A percentile compares a stretch with the other conserved stretches of the same genome.
phyloP scores from a whole-genome alignment of 1,284 basidiomycete species.

The Rugosomyces carneus region DNA sequence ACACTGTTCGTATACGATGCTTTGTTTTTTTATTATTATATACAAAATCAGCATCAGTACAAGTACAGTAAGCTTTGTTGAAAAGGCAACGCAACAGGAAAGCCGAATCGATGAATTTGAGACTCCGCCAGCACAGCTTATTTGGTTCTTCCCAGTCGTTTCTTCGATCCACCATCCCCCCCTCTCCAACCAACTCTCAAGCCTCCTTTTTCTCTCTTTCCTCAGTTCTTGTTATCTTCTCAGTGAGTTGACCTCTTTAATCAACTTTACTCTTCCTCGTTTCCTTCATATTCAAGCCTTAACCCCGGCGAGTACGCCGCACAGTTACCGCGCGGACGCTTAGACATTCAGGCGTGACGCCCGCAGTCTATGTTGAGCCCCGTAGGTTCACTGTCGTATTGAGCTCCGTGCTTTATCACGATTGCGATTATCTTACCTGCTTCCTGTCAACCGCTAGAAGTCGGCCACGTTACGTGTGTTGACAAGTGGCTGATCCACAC shows the following conservation, averaged over 20 bases:
- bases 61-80: too few relatives aligned
- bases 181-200: conserved; percentile 9
- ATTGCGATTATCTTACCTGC: conserved; percentile 9
- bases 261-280: conserved; percentile 6
- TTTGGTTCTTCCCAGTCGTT: conserved; percentile 21
- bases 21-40: too few relatives aligned
- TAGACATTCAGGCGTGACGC: conserved; percentile 22
- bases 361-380: background rate
- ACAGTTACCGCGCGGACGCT: conserved; percentile 18
- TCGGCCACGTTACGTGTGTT: conserved; percentile 26
- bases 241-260: conserved; percentile 12
- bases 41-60: too few relatives aligned
- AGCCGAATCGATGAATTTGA: conserved; percentile 26
- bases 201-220: conserved; percentile 14
- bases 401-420: conserved; percentile 1
- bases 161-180: conserved; percentile 22
- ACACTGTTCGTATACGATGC: background rate
- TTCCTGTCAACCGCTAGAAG: conserved; percentile 21
- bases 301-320: conserved; percentile 15
- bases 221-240: conserved; percentile 15
- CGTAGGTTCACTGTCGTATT: background rate
- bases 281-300: conserved; percentile 1
- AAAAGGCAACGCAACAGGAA: background rate
- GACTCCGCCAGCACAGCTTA: conserved; percentile 31
- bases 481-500: conserved; percentile 34